Evolutionary conservation across 2,329 filamentous ascomycete species (phyloP).

Genomic region (Eutypa lata): DNA sequence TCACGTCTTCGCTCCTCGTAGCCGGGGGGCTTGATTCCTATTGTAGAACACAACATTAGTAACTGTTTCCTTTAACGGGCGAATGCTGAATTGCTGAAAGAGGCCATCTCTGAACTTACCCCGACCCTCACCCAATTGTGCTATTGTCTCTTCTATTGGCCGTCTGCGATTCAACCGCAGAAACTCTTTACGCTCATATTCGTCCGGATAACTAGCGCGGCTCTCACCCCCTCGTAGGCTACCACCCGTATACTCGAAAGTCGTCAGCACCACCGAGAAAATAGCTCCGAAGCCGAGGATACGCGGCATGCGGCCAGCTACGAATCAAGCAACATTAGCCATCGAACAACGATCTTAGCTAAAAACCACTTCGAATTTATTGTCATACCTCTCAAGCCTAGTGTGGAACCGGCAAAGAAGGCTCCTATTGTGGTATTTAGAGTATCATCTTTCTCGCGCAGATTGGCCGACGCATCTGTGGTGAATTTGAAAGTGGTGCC

Average conservation of each 20-base stretch:
- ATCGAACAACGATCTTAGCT: neutral
- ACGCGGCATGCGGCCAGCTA: constrained; percentile 60
- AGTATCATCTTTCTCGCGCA: constrained; percentile 78
- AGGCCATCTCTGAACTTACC: constrained; percentile 49
- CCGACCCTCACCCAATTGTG: constrained; percentile 81
- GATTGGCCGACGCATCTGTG: constrained; percentile 73
- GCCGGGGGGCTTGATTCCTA: constrained; percentile 76
- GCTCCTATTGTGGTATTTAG: constrained; percentile 74
- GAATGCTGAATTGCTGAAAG: neutral
- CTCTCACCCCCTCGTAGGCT: constrained; percentile 46
- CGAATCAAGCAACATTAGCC: constrained; percentile 12
- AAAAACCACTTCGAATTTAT: neutral
- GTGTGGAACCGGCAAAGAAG: constrained; percentile 68
- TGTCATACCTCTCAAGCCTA: constrained; percentile 69
- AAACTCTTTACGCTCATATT: constrained; percentile 73
- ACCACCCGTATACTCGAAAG: constrained; percentile 63
- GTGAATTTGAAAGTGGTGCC: constrained; percentile 77
- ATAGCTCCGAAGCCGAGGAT: constrained; percentile 60
- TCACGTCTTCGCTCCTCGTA: constrained; percentile 82
- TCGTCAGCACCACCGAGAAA: constrained; percentile 52
- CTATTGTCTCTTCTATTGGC: constrained; percentile 75
- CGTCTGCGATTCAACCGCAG: constrained; percentile 71
- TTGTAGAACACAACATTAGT: constrained; percentile 3
- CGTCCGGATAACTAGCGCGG: constrained; percentile 57
- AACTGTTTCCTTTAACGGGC: neutral